Base-by-base conservation (phyloP, 2,329 filamentous ascomycete species). In the Diaporthe citri region DNA sequence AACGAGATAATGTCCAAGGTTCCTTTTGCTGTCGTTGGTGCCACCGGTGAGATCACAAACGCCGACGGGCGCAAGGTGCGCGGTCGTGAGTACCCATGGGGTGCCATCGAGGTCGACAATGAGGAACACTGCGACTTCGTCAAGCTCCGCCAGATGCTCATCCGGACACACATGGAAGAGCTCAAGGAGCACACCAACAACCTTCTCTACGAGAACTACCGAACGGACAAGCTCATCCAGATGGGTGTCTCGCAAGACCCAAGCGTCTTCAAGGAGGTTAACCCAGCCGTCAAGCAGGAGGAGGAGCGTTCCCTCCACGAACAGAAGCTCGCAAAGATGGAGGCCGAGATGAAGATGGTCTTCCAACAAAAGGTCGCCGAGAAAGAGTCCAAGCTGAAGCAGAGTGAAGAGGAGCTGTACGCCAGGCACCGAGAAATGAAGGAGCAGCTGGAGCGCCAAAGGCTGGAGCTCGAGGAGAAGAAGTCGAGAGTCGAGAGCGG, bases 171-270 rank as follows among this genome's bases (percentile, higher is more conserved):
- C 91, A 99, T 99, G 97, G 97, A 99, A 86, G 97, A 99, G 88
- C 95, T 99, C 89, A 99, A 99, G 93, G 97, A 99, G 90, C 95
- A 99, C 90, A 99, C 97, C 86, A 99, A 98, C 93, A 99, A 99
- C 89, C 91, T 90, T 79, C 89, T 99, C 81, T 99, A 99, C 89
- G 97, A 99, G 90, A 98, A 98, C 91, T 99, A 99, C 93, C 94
- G 97, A 87, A 98, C 96, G 82, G 97, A 98, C 88, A 99, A 99
- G 92, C 95, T 99, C 82, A 96, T 96, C 80, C 93, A 93, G 81
- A 98, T 99, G 96, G 97, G 97, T 85, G 96, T 99, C 80, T 96
- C 96, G 79, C 97, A 99, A 86, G 97, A 99, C 87, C 96, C 96
- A 80, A 98, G 94, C 84, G 97, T 99, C 80, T 99, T 99, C 94